phyloP scores from a whole-genome alignment of 192 early-diverging fungal species.

The Allomyces macrogynus region DNA sequence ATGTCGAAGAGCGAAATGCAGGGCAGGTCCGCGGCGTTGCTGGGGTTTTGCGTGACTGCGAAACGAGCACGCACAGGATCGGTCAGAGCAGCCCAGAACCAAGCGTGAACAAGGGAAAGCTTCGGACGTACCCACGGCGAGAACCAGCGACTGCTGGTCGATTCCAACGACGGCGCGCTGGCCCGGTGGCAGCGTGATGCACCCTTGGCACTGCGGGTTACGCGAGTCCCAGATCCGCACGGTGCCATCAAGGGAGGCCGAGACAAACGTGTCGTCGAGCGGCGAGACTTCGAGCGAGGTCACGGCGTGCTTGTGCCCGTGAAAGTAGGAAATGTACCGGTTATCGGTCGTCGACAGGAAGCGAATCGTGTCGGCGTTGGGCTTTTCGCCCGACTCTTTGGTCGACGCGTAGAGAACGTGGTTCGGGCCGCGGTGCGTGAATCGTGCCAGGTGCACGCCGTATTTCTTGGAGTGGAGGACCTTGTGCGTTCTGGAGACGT shows the following conservation, averaged over 20 bases:
- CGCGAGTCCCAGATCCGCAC: constrained; percentile 75
- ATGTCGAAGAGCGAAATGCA: constrained; percentile 14
- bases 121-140: constrained; percentile 35
- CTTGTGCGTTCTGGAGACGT: constrained; percentile 29
- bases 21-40: not conserved
- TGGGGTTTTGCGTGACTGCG: constrained; percentile 2
- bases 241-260: constrained; percentile 54
- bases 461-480: constrained; percentile 85
- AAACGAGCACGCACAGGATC: constrained; percentile 8
- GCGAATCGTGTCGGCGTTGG: constrained; percentile 32
- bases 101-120: not conserved
- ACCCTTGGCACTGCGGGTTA: constrained; percentile 31
- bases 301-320: constrained; percentile 60
- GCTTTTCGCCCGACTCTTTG: constrained; percentile 60
- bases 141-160: constrained; percentile 59
- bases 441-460: constrained; percentile 68
- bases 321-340: constrained; percentile 81
- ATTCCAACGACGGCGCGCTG: constrained; percentile 38
- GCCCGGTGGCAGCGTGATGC: constrained; percentile 10
- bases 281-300: constrained; percentile 64
- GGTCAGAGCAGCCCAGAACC: constrained; percentile 3
- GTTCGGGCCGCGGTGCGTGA: constrained; percentile 51
- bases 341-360: constrained; percentile 92
- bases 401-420: constrained; percentile 81
- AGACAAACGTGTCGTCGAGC: constrained; percentile 55